Percentiles rank a stretch among this genome's conserved stretches.
These are phyloP conservation scores for Carallia pectinifolia DNA, from an alignment of 345 rosid species.

Conservation along the genomic window DNA sequence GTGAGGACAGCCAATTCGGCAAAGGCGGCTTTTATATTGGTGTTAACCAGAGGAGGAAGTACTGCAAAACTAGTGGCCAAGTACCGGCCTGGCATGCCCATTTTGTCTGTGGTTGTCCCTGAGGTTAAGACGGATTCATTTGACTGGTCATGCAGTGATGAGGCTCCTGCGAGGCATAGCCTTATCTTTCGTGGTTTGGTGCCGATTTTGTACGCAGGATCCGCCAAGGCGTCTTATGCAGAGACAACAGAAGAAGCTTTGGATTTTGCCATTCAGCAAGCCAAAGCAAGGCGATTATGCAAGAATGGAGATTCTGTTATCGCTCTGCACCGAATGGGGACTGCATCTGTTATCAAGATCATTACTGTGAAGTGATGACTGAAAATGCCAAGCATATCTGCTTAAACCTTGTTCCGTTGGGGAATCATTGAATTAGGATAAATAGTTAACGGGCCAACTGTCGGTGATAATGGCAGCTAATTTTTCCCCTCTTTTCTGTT, in stretches of 20 bases:
- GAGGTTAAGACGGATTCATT: constrained; percentile 81
- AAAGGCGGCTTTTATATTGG: constrained; percentile 74
- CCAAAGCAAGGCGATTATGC: constrained; percentile 71
- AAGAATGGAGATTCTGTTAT: constrained; percentile 80
- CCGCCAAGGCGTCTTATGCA: constrained; percentile 79
- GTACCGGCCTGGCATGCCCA: constrained; percentile 90
- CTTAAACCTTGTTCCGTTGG: too few species aligned
- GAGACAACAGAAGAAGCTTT: constrained; percentile 92
- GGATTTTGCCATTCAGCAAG: constrained; percentile 68
- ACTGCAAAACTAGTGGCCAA: constrained; percentile 93
- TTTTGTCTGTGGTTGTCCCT: constrained; percentile 83
- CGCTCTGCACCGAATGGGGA: constrained; percentile 85
- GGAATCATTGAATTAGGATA: too few species aligned
- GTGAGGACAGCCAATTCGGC: constrained; percentile 89
- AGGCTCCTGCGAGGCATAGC: constrained; percentile 6
- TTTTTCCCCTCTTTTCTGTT: neutral
- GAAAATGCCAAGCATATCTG: too few species aligned
- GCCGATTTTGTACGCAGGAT: constrained; percentile 78
- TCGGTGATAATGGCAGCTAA: neutral
- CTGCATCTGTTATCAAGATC: constrained; percentile 91
- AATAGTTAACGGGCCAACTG: too few species aligned
- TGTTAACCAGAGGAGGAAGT: constrained; percentile 90
- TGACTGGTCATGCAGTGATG: constrained; percentile 91
- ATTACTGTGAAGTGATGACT: constrained; percentile 51
- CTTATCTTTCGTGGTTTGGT: constrained; percentile 56